Evolutionary conservation across 352 stramenopile species (phyloP), one percentile per base, ranked within the genome.

Genomic region (Globisporangium okanoganense): DNA sequence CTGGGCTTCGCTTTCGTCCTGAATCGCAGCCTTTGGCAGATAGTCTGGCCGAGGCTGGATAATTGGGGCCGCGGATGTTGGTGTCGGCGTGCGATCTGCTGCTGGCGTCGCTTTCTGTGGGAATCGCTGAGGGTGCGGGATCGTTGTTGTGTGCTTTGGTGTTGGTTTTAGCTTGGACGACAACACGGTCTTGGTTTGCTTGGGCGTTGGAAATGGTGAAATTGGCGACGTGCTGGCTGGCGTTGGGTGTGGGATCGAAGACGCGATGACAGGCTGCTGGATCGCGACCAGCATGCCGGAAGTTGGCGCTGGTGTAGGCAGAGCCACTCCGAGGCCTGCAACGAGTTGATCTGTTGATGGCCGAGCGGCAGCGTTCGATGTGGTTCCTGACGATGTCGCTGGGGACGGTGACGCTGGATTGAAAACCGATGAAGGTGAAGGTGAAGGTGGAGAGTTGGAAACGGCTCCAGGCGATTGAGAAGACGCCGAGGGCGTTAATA

Each of bases 21-120:
- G 59, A 29, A 59, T 60, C 40, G 51, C 50, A 41, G 41, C 22
- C 16, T 20, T 38, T 35, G 59, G 29, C 22, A 59, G 43, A 20
- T 31, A 33, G 18, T 22, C 40, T 2, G 50, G n/a, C 6, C 50
- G 43, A 29, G 58, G 40, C 4, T 40, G 27, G 25, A 41, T 22
- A 5, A 10, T n/a, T 41, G 57, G 9, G 25, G n/a, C 16, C 43
- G 33, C 24, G 16, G 38, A 35, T 5, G 12, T 29, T 24, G 24
- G 29, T 6, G 18, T 48, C 27, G 59, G 9, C 5, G 24, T 24
- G 25, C 35, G 53, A 36, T 29, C 36, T 18, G 35, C 36, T 36
- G 33, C 35, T 50, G 53, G 48, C 12, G 4, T 54, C 31, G 48
- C 36, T 27, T 25, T 40, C 25, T 58, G 53, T 5, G 53, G 53